Base-by-base conservation (phyloP, 139 green algal genomes). In the Chlamydomonas sphaeroides region DNA sequence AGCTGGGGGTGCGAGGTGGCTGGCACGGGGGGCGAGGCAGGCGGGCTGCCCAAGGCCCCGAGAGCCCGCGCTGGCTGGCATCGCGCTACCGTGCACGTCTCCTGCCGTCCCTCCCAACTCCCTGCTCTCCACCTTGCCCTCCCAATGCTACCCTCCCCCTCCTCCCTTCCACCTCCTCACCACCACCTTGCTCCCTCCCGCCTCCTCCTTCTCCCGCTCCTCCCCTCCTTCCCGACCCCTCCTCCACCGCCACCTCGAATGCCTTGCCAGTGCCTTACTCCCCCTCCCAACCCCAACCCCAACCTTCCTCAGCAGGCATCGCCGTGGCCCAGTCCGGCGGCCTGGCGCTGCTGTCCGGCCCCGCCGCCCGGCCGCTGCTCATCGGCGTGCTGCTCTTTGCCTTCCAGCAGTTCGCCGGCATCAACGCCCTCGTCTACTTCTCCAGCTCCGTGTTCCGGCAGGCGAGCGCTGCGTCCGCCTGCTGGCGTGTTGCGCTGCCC, bases 341-440 rank as follows among this genome's bases (percentile, higher is more conserved):
- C 36, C 79, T 68, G 67, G 53, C 32, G n/a, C 23, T 59, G 67
- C 80, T 96, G 45, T 86, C 93, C 39, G 65, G 42, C 41, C 79
- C 75, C 32, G 45, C 82, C 1, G 88, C 87, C 67, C 77, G 30
- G 73, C 80, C 61, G n/a, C 65, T 79, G 62, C 45, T 74, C n/a
- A 84, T 84, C 45, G 77, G 77, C 51, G 36, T 84, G 45, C 10
- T 59, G 53, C 78, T 99, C 39, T 99, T 98, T 84, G 59, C 97
- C 6, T 90, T 98, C 45, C 96, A 99, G 91, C 97, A 99, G 93
- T 96, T 98, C 75, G 89, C 92, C 5, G 97, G 97, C 87, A 98
- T 99, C 89, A 98, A 99, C 69, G 95, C 95, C 11, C 91, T 99
- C 65, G 90, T 99, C 36, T 99, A 98, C 91, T 99, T 98, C 87